Percentiles rank a stretch among this genome's conserved stretches.
phyloP scores from a whole-genome alignment of 768 basidiomycete genomes.

The Boletellus emodensis region DNA sequence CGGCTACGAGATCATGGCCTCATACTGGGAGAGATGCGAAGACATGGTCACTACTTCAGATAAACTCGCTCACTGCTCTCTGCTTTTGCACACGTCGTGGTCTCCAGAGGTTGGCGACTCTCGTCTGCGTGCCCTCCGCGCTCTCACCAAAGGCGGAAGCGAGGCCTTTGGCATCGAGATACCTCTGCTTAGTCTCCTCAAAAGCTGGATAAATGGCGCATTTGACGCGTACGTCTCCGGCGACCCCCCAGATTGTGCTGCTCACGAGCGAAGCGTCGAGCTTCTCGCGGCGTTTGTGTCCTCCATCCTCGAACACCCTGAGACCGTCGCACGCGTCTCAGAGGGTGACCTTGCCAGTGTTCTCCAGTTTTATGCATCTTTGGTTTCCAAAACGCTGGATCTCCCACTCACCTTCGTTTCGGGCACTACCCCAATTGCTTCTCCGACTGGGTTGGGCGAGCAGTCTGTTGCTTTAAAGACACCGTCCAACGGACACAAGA shows the following conservation, averaged over 20 bases:
- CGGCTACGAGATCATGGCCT: conserved; percentile 68
- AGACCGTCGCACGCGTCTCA: conserved; percentile 56
- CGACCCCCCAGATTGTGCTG: conserved; percentile 41
- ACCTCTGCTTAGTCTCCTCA: conserved; percentile 50
- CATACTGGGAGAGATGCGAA: conserved; percentile 63
- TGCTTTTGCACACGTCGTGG: conserved; percentile 58
- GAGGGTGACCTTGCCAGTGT: conserved; percentile 56
- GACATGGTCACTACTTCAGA: conserved; percentile 50
- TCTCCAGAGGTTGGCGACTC: conserved; percentile 66
- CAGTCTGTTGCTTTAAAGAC: conserved; percentile 22
- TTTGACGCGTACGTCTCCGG: conserved; percentile 47
- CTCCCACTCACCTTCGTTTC: conserved; percentile 22
- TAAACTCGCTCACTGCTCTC: conserved; percentile 57
- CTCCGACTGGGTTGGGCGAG: conserved; percentile 31
- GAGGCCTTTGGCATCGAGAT: conserved; percentile 65
- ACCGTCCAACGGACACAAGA: conserved; percentile 43
- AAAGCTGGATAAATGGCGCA: conserved; percentile 63
- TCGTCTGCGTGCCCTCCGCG: conserved; percentile 61
- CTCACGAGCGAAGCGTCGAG: conserved; percentile 63
- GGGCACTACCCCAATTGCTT: conserved; percentile 18
- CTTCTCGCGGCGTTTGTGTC: conserved; percentile 57
- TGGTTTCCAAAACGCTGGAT: conserved; percentile 54
- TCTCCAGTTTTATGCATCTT: conserved; percentile 53
- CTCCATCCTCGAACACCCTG: conserved; percentile 44
- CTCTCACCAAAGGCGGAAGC: conserved; percentile 56